Evolutionary conservation across 192 early-diverging fungal species (phyloP).

Genomic region (Coemansia sp.): DNA sequence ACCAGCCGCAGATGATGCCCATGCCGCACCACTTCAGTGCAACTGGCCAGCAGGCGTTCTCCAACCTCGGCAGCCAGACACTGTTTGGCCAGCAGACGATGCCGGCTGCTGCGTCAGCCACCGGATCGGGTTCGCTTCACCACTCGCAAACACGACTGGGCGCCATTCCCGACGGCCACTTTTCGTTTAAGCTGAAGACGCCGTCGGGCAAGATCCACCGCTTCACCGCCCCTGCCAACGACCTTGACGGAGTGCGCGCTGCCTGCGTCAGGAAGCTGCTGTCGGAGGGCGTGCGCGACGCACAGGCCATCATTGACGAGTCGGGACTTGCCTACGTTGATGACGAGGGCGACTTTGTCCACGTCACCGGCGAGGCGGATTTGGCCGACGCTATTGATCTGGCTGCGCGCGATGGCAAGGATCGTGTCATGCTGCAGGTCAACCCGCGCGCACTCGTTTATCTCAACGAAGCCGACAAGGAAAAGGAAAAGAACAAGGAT

Average conservation of each 20-base stretch:
- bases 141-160: conserved; percentile 48
- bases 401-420: conserved; percentile 74
- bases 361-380: conserved; percentile 76
- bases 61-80: conserved; percentile 52
- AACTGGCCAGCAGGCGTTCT: conserved; percentile 41
- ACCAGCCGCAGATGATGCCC: conserved; percentile 47
- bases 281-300: conserved; percentile 58
- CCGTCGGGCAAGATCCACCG: conserved; percentile 73
- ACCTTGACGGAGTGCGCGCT: conserved; percentile 57
- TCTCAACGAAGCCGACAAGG: conserved; percentile 24
- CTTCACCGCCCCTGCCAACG: conserved; percentile 62
- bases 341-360: conserved; percentile 88
- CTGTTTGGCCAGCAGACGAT: conserved; percentile 43
- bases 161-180: conserved; percentile 49
- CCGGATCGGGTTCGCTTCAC: conserved; percentile 40
- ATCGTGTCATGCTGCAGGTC: conserved; percentile 71
- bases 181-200: conserved; percentile 77
- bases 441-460: conserved; percentile 39
- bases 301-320: conserved; percentile 49
- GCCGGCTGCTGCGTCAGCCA: conserved; percentile 28
- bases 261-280: conserved; percentile 63
- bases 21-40: conserved; percentile 36
- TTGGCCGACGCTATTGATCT: conserved; percentile 82
- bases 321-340: conserved; percentile 79
- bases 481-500: conserved; percentile 6